Base-by-base conservation (phyloP, 1,284 basidiomycete species). In the Puccinia brachypodii region DNA sequence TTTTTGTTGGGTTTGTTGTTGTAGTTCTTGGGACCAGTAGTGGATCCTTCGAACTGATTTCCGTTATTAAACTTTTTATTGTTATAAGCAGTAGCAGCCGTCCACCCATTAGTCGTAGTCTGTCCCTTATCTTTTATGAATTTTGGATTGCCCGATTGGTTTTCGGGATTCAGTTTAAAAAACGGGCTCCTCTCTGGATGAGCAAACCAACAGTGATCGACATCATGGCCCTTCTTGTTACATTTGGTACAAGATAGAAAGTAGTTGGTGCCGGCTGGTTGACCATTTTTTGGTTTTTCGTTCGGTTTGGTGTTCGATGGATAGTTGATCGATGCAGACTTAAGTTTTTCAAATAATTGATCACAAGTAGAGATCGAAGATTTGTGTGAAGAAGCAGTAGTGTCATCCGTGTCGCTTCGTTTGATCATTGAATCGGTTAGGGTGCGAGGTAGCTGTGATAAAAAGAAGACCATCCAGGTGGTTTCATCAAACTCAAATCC, bases 401-500 rank as follows among this genome's bases (percentile, higher is more conserved):
- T 14, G 11, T 14, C 68, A 11, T 64, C 62, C 25, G 44, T 38
- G n/a, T 71, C 42, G 42, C 13, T n/a, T 4, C 14, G 38, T 31
- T 44, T 44, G n/a, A 71, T n/a, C 22, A 71, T 71, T 16, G 72
- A 44, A 56, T 74, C 72, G 72, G 50, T 25, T n/a, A 74, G 4
- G 14, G 6, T 38, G 14, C 33, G 42, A 38, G 72, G 72, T 6
- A 74, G 72, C n/a, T 58, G 47, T 3, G 47, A 56, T 38, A 74
- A 40, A n/a, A 53, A 74, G 22, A 74, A 25, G 47, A 58, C 50
- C 72, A 74, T 74, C 47, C 47, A 58, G 36, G 53, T 58, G 19
- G 47, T n/a, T 38, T 74, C 72, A 56, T 74, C 53, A 53, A 74
- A 56, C 6, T 74, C 28, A 36, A 74, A 58, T 9, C 72, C 72